Base-by-base conservation (phyloP, 345 rosid species). In the Populus davidiana region DNA sequence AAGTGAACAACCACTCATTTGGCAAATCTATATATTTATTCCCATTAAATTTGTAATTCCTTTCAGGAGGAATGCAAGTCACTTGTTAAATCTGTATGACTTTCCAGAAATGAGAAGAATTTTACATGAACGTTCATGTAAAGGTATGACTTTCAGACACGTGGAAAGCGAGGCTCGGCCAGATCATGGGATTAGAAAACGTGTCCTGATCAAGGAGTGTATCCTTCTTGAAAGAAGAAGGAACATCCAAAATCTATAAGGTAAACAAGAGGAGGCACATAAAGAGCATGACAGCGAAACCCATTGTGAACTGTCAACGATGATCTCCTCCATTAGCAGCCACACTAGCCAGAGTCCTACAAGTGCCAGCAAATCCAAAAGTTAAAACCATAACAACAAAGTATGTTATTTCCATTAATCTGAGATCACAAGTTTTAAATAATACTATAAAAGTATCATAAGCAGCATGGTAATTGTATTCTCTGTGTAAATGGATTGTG, bases 261-360 rank as follows among this genome's bases (percentile, higher is more conserved):
- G 84, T 72, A 44, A 71, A 78, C 41, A 38, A 23, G 49, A 62
- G 72, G 65, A 66, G 49, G 61, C 74, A 76, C 69, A 62, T 66
- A 70, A 78, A 20, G 71, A 75, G 68, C 74, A 67, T 20, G 21
- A 14, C 67, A 50, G 59, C 7, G 43, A 44, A 64, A 67, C 23
- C 81, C 81, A 66, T 61, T 83, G 47, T 43, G 44, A 71, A 41
- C 65, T 6, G 75, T 88, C 81, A 85, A 80, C 90, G 85, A 71
- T 79, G 83, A 78, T 86, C 86, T 76, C 84, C 82, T 70, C 86
- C 86, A n/a, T 86, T 87, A 43, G 73, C 76, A 67, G 84, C 72
- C 72, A 79, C 80, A 67, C 80, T 82, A 2, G 88, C 83, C 81
- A 87, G 52, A 75, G 88, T 89, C 92, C 94, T 90, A 86, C 85